Conservation (phyloP, 176 grass and related monocot genomes). For the Tuctoria greenei region DNA sequence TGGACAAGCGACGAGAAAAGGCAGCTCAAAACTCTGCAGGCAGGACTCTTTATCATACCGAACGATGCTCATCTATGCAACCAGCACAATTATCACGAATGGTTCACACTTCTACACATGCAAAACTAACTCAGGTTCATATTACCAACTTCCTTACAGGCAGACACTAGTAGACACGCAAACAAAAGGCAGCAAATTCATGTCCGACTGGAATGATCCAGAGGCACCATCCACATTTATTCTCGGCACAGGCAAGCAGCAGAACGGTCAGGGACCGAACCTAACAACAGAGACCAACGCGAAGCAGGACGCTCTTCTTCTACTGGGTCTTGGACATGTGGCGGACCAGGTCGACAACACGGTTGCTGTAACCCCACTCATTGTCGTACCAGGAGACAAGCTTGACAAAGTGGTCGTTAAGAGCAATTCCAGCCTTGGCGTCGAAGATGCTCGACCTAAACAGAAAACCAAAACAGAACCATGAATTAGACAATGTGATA, state of each 20-base stretch:
- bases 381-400: constrained; percentile 84
- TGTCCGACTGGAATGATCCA: constrained; percentile 27
- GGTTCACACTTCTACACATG: constrained; percentile 40
- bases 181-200: constrained; percentile 36
- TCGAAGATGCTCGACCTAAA: constrained; percentile 88
- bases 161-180: background rate
- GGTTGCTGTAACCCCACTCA: constrained; percentile 92
- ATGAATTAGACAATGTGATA: background rate
- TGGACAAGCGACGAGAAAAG: background rate
- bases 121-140: background rate
- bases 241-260: constrained; percentile 45
- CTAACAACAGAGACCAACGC: background rate
- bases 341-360: constrained; percentile 70
- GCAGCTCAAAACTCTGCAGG: background rate
- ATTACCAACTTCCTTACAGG: constrained; percentile 32
- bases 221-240: constrained; percentile 50
- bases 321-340: constrained; percentile 64
- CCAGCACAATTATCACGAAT: background rate
- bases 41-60: background rate
- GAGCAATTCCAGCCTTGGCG: constrained; percentile 80
- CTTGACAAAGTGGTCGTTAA: constrained; percentile 71
- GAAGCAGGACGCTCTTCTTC: constrained; percentile 9
- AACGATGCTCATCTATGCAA: background rate
- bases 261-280: background rate
- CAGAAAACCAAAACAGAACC: background rate